Base-by-base conservation (phyloP, 2,329 filamentous ascomycete genomes). In the Colletotrichum destructivum region DNA sequence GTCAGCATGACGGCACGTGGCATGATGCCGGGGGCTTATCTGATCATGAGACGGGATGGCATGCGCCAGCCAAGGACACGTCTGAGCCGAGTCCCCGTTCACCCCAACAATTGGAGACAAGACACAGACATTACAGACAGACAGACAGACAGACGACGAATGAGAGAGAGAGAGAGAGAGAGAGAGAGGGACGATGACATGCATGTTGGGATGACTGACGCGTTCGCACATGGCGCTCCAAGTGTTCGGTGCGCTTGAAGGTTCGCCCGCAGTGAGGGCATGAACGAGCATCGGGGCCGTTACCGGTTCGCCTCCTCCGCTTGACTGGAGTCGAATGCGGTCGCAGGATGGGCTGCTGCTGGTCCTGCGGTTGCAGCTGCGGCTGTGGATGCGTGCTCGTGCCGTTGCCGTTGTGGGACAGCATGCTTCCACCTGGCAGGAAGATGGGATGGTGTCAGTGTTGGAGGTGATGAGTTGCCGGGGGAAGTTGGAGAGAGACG, bases 161-260 rank as follows among this genome's bases (percentile, higher is more conserved):
- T 4, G 26, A 8, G 31, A 31, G 31, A 31, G 31, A 31, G 5
- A 31, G 31, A 31, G 31, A 31, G 31, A 31, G 31, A 31, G 6
- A 31, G 31, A 9, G 31, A 31, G 31, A 9, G 31, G 9, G 31
- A 44, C 18, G 55, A 7, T n/a, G 57, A 42, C 13, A 59, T 49
- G 23, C 23, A 54, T 44, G 31, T 31, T 31, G 51, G 69, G 65
- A 65, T 49, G 56, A 77, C 84, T 79, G 75, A 86, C 84, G 84
- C 60, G 83, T 86, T 72, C 84, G 80, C 57, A 85, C 79, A 77
- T 86, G 84, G 68, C 84, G 82, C 72, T 84, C 83, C 67, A 85
- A 74, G 75, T 86, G 84, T 75, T 86, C 84, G 51, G 83, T 84
- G 26, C 84, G 80, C 75, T 85, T 84, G 78, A 86, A 86, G 57